These are phyloP conservation scores for Tilletiopsis washingtonensis DNA, from an alignment of 1,284 basidiomycete species.

Conservation along the genomic window DNA sequence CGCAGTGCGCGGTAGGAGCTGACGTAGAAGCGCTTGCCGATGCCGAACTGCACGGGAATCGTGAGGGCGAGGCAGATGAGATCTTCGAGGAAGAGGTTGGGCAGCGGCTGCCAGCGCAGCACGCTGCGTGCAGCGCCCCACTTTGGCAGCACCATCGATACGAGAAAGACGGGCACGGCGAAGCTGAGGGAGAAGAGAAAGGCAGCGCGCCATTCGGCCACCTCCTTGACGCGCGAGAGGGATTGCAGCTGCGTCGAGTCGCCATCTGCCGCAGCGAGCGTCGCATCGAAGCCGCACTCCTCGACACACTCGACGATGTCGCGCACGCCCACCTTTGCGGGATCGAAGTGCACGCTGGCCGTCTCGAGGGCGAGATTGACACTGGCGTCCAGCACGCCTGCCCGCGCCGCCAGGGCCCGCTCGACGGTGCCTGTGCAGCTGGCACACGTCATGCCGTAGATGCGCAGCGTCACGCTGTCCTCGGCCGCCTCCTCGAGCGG, in stretches of 20 bases:
- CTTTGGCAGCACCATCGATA: conserved; percentile 76
- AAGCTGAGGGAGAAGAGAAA: conserved; percentile 70
- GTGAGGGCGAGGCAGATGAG: conserved; percentile 73
- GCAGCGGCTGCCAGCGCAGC: conserved; percentile 36
- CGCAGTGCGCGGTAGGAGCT: conserved; percentile 83
- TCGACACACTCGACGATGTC: conserved; percentile 51
- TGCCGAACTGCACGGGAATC: conserved; percentile 85
- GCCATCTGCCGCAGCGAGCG: conserved; percentile 63
- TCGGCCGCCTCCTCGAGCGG: neutral
- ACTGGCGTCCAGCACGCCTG: conserved; percentile 24
- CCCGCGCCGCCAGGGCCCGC: conserved; percentile 61
- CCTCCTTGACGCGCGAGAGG: conserved; percentile 82
- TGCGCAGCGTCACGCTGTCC: conserved; percentile 52
- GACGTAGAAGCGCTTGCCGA: conserved; percentile 78
- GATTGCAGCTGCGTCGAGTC: conserved; percentile 83
- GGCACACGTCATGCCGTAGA: conserved; percentile 86
- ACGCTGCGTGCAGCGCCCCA: conserved; percentile 46
- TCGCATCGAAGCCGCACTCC: conserved; percentile 81
- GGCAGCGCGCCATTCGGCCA: conserved; percentile 77
- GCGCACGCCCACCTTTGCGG: conserved; percentile 20
- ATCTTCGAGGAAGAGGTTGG: conserved; percentile 68
- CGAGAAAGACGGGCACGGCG: conserved; percentile 83
- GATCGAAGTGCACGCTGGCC: conserved; percentile 31
- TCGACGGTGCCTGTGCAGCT: conserved; percentile 73
- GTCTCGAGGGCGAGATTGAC: conserved; percentile 38